These are phyloP conservation scores for Fusarium veterinarium DNA, from an alignment of 2,329 filamentous ascomycete species.

Conservation along the genomic window DNA sequence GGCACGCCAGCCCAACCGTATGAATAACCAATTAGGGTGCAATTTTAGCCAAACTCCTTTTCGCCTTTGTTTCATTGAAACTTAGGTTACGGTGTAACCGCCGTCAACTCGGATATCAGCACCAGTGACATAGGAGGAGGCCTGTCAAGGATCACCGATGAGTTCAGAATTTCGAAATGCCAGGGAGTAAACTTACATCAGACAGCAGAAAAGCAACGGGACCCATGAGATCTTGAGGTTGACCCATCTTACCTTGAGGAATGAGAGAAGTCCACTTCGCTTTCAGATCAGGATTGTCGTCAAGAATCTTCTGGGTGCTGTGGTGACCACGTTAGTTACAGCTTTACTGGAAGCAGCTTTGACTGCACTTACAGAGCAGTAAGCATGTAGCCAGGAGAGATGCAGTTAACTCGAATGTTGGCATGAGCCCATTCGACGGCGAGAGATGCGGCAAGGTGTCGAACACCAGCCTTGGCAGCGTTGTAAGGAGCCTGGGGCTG, in stretches of 20 bases:
- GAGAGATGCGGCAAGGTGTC: slow-evolving; percentile 86
- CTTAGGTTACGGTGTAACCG: slow-evolving; percentile 84
- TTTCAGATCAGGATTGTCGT: slow-evolving; percentile 91
- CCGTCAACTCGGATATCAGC: slow-evolving; percentile 86
- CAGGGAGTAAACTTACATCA: slow-evolving; percentile 55
- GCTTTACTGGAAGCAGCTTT: neutral
- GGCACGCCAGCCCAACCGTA: slow-evolving; percentile 18
- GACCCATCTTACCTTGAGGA: slow-evolving; percentile 92
- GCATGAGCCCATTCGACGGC: slow-evolving; percentile 94
- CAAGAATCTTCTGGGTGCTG: slow-evolving; percentile 92
- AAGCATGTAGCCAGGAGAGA: slow-evolving; percentile 96
- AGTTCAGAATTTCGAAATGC: neutral
- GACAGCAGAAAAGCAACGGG: slow-evolving; percentile 88
- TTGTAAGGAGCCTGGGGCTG: slow-evolving; percentile 96
- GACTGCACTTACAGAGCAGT: slow-evolving; percentile 79
- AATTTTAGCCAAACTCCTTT: slow-evolving; percentile 9
- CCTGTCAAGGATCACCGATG: slow-evolving; percentile 47
- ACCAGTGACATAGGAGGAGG: slow-evolving; percentile 76
- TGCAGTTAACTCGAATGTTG: slow-evolving; percentile 93
- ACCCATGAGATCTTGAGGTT: slow-evolving; percentile 92
- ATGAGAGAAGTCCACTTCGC: slow-evolving; percentile 93
- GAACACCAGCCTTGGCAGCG: slow-evolving; percentile 89
- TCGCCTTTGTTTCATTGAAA: neutral
- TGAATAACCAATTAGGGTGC: slow-evolving; percentile 4
- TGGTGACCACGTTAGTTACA: slow-evolving; percentile 8